Conservation (phyloP, 2,329 filamentous ascomycete genomes). For the Myotisia sp. region DNA sequence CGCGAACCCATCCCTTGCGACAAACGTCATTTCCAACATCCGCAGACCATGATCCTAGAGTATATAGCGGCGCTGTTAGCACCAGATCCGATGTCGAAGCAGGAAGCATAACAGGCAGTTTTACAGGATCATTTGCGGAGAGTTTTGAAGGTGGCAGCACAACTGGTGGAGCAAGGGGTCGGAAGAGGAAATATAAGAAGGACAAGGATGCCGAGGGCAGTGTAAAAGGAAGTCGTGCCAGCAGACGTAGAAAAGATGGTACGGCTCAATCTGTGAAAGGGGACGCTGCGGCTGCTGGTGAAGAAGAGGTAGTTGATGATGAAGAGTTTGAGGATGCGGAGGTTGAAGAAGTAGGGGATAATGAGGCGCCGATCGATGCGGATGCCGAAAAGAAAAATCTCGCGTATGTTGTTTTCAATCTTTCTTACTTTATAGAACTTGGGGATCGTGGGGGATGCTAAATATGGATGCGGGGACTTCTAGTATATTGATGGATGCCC, state of each 20-base stretch:
- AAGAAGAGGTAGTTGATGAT: constrained; percentile 33
- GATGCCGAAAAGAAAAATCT: constrained; percentile 40
- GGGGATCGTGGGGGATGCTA: not conserved
- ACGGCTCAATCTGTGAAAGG: constrained; percentile 13
- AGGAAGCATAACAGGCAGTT: constrained; percentile 30
- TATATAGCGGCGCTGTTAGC: constrained; percentile 15
- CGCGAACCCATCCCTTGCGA: constrained; percentile 33
- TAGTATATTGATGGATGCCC: constrained; percentile 34
- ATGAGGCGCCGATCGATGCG: constrained; percentile 35
- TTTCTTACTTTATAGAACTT: not conserved
- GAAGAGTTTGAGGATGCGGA: constrained; percentile 38
- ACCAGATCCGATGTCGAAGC: constrained; percentile 18
- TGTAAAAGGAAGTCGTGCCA: constrained; percentile 16
- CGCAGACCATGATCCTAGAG: constrained; percentile 20
- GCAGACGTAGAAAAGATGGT: constrained; percentile 18
- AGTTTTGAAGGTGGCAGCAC: constrained; percentile 25
- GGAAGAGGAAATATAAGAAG: constrained; percentile 20
- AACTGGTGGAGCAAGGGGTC: constrained; percentile 17
- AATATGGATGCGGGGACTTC: constrained; percentile 11
- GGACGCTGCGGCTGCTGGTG: constrained; percentile 20
- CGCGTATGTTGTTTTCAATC: constrained; percentile 24
- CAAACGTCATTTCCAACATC: constrained; percentile 33
- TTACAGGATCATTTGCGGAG: constrained; percentile 29
- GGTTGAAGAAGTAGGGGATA: constrained; percentile 32
- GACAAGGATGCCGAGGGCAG: constrained; percentile 17